Evolutionary conservation across 257 asterid species (phyloP), one percentile per base, ranked within the genome.

Genomic region (Capsicum rhomboideum): DNA sequence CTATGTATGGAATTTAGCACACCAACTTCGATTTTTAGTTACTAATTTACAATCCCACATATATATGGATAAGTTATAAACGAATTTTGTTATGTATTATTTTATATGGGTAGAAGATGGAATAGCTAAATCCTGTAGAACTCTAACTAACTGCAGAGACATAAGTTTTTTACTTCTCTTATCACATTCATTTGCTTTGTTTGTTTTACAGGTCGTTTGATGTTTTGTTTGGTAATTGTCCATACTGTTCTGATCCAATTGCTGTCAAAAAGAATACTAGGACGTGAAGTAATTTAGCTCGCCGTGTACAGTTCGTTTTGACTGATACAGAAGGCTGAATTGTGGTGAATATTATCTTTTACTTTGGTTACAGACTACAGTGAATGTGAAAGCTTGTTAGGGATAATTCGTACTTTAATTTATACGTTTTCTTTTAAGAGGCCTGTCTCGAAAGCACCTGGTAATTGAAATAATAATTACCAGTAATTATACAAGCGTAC

Each of bases 201-300:
- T 80, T 82, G 50, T 63, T 83, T 84, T 86, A 55, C 77, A 91
- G 94, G 90, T 93, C 94, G 68, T 91, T 91, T 34, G 93, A 89
- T 86, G 92, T 90, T 84, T 87, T 92, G 69, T 92, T 91, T 34
- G 96, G 96, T 26, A 91, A 87, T 87, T 92, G 96, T 85, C 96
- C 96, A 59, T 92, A 91, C 89, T 92, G 94, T 84, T 93, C 95
- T 64, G 95, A 91, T 83, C 94, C 97, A 17, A 83, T 93, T 69
- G 94, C 95, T 82, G 89, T 93, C 90, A 90, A 91, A 89, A 86
- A 88, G 80, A 85, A 91, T 87, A 52, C 83, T 58, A 89, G 80
- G 78, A 87, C 84, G 85, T 90, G 86, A 85, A 77, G 6, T 20
- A 26, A 23, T 59, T 21, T 21, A 21, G 66, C 66, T n/a, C 16